Percentiles rank a stretch among this genome's conserved stretches.
phyloP scores from a whole-genome alignment of 306 rosid species.

The Senna tora region DNA sequence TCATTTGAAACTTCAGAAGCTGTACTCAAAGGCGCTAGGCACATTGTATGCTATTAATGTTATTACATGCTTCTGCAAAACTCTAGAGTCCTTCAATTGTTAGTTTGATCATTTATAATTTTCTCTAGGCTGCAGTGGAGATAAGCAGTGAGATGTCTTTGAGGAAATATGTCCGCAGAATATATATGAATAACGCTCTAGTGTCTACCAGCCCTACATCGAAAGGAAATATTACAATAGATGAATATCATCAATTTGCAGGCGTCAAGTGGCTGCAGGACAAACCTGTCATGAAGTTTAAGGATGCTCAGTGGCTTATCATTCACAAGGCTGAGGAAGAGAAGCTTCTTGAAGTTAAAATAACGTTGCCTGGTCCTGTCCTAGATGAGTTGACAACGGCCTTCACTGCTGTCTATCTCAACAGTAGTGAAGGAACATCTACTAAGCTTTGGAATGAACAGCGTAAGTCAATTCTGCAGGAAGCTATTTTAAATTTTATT shows the following conservation, averaged over 20 bases:
- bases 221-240: constrained; percentile 40
- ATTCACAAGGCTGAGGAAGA: constrained; percentile 55
- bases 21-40: constrained; percentile 57
- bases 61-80: constrained; percentile 9
- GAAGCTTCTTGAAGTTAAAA: constrained; percentile 50
- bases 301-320: constrained; percentile 53
- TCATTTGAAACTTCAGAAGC: constrained; percentile 49
- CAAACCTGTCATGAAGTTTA: constrained; percentile 52
- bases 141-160: constrained; percentile 46
- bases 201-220: constrained; percentile 51
- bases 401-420: constrained; percentile 44
- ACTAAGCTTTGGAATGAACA: constrained; percentile 53
- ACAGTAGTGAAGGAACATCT: constrained; percentile 31
- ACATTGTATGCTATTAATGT: constrained; percentile 49
- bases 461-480: constrained; percentile 47
- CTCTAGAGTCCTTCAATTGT: constrained; percentile 21
- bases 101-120: constrained; percentile 20
- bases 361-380: constrained; percentile 44
- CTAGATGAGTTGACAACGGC: constrained; percentile 38
- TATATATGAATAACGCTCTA: constrained; percentile 48
- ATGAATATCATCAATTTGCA: constrained; percentile 46
- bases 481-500: constrained; percentile 44
- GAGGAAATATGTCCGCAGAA: constrained; percentile 46
- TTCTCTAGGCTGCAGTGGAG: constrained; percentile 49
- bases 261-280: constrained; percentile 52